Percentiles rank a stretch among this genome's conserved stretches.
These are phyloP conservation scores for Daldinia loculata DNA, from an alignment of 495 filamentous ascomycete species.

Conservation along the genomic window DNA sequence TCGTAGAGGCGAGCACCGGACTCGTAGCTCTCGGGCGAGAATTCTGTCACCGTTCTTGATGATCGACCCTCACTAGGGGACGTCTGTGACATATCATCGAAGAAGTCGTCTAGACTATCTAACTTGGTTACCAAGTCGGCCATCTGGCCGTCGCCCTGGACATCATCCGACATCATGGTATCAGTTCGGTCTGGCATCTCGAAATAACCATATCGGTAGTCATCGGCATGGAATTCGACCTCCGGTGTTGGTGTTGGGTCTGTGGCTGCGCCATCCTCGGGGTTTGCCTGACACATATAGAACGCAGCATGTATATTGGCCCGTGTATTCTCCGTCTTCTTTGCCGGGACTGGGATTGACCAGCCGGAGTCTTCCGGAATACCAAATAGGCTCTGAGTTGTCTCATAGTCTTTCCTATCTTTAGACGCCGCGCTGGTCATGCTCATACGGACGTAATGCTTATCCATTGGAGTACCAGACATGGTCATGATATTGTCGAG, in stretches of 20 bases:
- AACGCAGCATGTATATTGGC: slow-evolving; percentile 96
- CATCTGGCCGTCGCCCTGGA: slow-evolving; percentile 71
- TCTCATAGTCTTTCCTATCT: slow-evolving; percentile 91
- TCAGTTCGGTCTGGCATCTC: slow-evolving; percentile 71
- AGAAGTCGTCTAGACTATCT: slow-evolving; percentile 94
- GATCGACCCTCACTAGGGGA: slow-evolving; percentile 64
- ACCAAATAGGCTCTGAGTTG: slow-evolving; percentile 91
- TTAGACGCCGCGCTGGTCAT: slow-evolving; percentile 86
- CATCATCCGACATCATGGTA: slow-evolving; percentile 92
- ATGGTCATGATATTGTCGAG: slow-evolving; percentile 95
- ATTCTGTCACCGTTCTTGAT: slow-evolving; percentile 70
- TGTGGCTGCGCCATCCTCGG: slow-evolving; percentile 59
- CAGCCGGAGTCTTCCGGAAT: slow-evolving; percentile 96
- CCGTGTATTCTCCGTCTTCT: slow-evolving; percentile 82
- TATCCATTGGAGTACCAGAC: slow-evolving; percentile 90
- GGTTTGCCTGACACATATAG: slow-evolving; percentile 76
- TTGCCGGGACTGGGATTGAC: slow-evolving; percentile 93
- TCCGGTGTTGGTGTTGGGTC: slow-evolving; percentile 81
- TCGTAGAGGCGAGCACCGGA: slow-evolving; percentile 89
- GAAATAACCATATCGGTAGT: slow-evolving; percentile 84
- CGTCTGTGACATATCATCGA: slow-evolving; percentile 68
- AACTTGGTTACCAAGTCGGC: slow-evolving; percentile 89
- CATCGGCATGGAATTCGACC: slow-evolving; percentile 90
- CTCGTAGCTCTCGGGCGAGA: slow-evolving; percentile 69
- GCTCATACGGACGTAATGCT: slow-evolving; percentile 94